Base-by-base conservation (phyloP, 169 alveolate genomes). In the Blepharisma undulans region DNA sequence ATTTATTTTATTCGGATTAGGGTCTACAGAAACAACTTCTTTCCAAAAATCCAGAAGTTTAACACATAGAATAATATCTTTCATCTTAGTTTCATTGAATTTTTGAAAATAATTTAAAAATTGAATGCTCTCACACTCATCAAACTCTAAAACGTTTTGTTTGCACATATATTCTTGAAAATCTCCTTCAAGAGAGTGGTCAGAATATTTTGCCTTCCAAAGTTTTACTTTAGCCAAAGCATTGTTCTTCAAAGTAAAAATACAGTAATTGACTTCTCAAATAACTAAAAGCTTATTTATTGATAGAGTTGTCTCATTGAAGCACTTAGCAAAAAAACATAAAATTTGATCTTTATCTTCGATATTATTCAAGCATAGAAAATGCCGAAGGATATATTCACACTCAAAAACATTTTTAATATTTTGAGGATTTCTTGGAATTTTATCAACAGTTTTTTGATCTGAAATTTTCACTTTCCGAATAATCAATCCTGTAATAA, bases 211-310 rank as follows among this genome's bases (percentile, higher is more conserved):
- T 21, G 34, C 4, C 27, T 32, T 25, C 6, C 61, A 25, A 0
- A 78, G 71, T n/a, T 78, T 78, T 29, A 78, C 27, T 27, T 78
- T 27, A n/a, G 86, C 86, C 18, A 78, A 36, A 12, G 66, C 61
- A 78, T 5, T 25, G 18, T 78, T 61, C 1, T 78, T 1, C 0
- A 78, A 6, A 4, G 86, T 29, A 78, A 27, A 78, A 29, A 78
- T 78, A 8, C 86, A 78, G 30, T 78, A 78, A 78, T 78, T 78
- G 18, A 27, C 29, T 78, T 25, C 86, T 61, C 86, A 78, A 29
- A 78, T 78, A 29, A 8, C 66, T 48, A 48, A 48, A 48, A 48
- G 3, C 14, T 48, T 48, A 48, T 48, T 48, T 48, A 2, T 10
- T 10, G 2, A 48, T 48, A 48, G 66, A 48, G 2, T 48, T 0